phyloP scores from a whole-genome alignment of 352 stramenopile genomes.

The Globisporangium heterothallicum region DNA sequence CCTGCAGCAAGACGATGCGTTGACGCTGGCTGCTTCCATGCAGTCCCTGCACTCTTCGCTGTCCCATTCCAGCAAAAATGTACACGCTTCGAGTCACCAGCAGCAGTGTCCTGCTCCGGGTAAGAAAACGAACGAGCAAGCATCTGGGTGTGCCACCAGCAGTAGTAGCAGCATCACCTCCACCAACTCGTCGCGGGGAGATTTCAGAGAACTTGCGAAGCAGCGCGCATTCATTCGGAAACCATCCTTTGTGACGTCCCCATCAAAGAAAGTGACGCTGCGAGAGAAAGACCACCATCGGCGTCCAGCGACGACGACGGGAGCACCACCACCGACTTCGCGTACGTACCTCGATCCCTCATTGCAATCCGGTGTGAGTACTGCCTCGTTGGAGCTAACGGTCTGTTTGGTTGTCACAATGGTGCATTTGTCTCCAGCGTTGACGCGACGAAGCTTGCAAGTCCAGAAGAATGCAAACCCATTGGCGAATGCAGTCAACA shows the following conservation, averaged over 20 bases:
- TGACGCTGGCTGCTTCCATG: conserved; percentile 1
- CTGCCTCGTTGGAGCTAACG: background rate
- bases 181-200: background rate
- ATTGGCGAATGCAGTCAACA: conserved; percentile 9
- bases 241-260: conserved; percentile 19
- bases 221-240: conserved; percentile 62
- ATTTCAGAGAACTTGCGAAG: conserved; percentile 46
- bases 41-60: conserved; percentile 8
- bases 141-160: too few species aligned
- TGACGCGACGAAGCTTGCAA: conserved; percentile 8
- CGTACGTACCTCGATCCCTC: conserved; percentile 1
- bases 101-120: too few species aligned
- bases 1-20: conserved; percentile 15
- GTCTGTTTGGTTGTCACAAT: background rate
- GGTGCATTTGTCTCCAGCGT: background rate
- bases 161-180: background rate
- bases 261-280: conserved; percentile 18
- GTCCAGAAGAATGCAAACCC: background rate
- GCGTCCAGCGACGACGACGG: background rate
- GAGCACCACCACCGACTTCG: conserved; percentile 1
- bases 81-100: background rate
- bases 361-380: too few species aligned
- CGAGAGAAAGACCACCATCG: conserved; percentile 11
- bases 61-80: conserved; percentile 4
- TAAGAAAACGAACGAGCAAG: too few species aligned